Percentiles rank a stretch among this genome's conserved stretches.
Evolutionary conservation across 352 stramenopile species (phyloP).

Genomic region (Phytophthora aleatoria): DNA sequence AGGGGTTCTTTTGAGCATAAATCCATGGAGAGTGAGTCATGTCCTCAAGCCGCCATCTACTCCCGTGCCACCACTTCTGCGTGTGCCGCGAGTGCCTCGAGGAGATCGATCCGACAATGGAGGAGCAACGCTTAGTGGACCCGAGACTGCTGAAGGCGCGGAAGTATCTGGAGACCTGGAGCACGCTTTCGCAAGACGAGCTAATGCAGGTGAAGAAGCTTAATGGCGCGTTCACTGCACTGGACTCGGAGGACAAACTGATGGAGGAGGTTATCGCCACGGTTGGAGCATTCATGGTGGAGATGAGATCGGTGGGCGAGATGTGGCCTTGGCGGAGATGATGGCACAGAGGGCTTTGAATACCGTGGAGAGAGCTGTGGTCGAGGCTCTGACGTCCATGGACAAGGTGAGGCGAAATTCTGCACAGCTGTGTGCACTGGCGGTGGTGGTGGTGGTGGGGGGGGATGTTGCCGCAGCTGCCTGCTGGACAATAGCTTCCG

Average conservation of each 20-base stretch:
- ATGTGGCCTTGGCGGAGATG: background rate
- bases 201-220: background rate
- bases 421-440: background rate
- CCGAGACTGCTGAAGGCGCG: conserved; percentile 2
- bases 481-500: conserved; percentile 2
- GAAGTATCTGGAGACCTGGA: conserved; percentile 2
- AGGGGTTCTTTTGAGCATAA: no score
- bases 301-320: conserved; percentile 6
- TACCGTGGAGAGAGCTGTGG: background rate
- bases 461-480: background rate
- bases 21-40: no score
- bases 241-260: background rate
- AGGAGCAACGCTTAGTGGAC: conserved; percentile 3
- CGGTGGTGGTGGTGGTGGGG: background rate
- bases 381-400: conserved; percentile 4
- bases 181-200: background rate
- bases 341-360: conserved; percentile 1
- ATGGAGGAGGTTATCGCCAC: conserved; percentile 4
- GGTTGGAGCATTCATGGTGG: conserved; percentile 1
- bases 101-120: background rate
- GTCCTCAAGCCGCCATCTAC: no score
- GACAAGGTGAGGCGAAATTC: background rate
- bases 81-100: no score
- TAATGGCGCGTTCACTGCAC: background rate
- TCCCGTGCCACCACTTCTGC: no score